These are phyloP conservation scores for Trichothecium roseum DNA, from an alignment of 2,329 filamentous ascomycete species.

Conservation along the genomic window DNA sequence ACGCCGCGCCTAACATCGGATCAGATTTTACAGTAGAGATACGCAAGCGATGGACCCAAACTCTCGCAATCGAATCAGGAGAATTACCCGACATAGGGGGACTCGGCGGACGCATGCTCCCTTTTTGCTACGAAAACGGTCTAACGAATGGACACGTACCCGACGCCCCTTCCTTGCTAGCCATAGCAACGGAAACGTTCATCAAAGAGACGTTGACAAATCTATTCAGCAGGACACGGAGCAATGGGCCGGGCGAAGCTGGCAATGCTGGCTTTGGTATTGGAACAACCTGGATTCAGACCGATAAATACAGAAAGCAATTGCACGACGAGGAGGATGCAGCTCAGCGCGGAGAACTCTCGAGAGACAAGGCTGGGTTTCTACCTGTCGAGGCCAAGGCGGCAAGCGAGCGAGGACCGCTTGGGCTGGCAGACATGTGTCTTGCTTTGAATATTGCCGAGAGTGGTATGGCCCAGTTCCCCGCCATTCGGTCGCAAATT, in stretches of 20 bases:
- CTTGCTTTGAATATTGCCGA: constrained; percentile 69
- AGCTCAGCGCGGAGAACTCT: constrained; percentile 61
- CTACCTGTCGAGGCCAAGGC: constrained; percentile 74
- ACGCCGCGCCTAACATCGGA: constrained; percentile 9
- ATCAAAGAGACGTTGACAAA: constrained; percentile 56
- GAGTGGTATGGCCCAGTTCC: constrained; percentile 66
- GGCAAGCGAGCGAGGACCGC: constrained; percentile 57
- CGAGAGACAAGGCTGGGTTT: constrained; percentile 64
- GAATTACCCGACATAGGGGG: constrained; percentile 57
- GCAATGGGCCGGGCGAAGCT: constrained; percentile 53
- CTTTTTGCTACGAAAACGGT: constrained; percentile 57
- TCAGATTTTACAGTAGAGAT: constrained; percentile 58
- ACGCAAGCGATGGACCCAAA: constrained; percentile 52
- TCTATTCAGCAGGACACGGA: constrained; percentile 53
- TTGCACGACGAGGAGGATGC: constrained; percentile 67
- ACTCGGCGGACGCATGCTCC: constrained; percentile 55
- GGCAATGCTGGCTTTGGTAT: constrained; percentile 53
- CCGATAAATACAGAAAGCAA: constrained; percentile 65
- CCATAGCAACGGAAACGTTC: constrained; percentile 54
- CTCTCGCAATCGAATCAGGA: constrained; percentile 55
- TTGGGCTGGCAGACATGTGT: constrained; percentile 70
- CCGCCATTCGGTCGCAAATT: constrained; percentile 61
- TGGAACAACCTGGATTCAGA: constrained; percentile 64
- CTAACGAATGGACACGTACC: constrained; percentile 46
- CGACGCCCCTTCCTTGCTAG: constrained; percentile 54